Evolutionary conservation across 768 basidiomycete species (phyloP).

Genomic region (Serendipita indica): DNA sequence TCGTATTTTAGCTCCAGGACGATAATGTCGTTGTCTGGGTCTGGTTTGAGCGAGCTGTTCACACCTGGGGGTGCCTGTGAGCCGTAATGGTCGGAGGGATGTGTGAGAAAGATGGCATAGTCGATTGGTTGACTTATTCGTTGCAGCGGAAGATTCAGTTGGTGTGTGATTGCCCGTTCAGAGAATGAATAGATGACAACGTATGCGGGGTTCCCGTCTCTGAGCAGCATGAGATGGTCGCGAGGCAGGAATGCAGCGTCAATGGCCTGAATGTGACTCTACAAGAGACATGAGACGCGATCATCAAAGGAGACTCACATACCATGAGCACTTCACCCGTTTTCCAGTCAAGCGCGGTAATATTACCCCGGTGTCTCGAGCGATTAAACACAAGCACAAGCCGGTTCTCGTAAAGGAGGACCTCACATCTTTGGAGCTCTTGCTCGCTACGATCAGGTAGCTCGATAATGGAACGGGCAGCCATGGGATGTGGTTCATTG

Average conservation of each 20-base stretch:
- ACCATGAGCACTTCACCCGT: neutral
- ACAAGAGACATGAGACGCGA: neutral
- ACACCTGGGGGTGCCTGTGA: neutral
- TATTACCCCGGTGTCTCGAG: constrained; percentile 18
- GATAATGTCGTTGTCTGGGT: neutral
- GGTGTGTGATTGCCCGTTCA: neutral
- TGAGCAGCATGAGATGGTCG: neutral
- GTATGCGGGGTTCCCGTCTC: neutral
- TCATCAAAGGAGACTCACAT: neutral
- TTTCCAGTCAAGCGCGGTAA: neutral
- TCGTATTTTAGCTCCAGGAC: neutral
- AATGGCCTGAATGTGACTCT: neutral
- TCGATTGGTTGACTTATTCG: too few species aligned
- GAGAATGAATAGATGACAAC: neutral
- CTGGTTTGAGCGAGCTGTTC: neutral
- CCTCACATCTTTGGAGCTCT: constrained; percentile 15
- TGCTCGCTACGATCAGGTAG: constrained; percentile 17
- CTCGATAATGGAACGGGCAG: constrained; percentile 28
- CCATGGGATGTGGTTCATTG: constrained; percentile 36
- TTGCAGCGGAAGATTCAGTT: neutral
- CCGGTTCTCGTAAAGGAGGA: constrained; percentile 3
- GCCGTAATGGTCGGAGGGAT: neutral
- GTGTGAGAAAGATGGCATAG: neutral
- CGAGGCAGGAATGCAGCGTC: neutral
- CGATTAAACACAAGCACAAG: constrained; percentile 28